Conservation (phyloP, 1,284 basidiomycete species). For the Afroboletus lepidellus region DNA sequence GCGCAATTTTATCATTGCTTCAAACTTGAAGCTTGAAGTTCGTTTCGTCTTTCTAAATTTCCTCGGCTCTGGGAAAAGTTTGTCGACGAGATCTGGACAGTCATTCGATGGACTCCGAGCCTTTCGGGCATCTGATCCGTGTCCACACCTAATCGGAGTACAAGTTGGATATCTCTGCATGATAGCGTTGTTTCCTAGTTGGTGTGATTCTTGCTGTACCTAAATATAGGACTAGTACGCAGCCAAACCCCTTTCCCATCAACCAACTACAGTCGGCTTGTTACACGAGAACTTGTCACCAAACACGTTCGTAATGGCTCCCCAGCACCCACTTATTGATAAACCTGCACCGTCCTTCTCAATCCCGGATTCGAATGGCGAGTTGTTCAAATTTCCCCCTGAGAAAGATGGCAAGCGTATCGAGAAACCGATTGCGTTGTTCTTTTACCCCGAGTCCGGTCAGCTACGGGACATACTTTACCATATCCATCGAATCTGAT, state of each 20-base stretch:
- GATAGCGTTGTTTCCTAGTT: neutral
- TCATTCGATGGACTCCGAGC: neutral
- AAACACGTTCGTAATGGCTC: conserved; percentile 33
- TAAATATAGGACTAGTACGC: conserved; percentile 8
- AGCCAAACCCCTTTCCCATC: neutral
- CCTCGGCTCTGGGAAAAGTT: neutral
- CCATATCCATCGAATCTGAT: conserved; percentile 6
- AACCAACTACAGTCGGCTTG: neutral
- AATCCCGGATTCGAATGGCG: conserved; percentile 48
- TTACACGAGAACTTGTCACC: neutral
- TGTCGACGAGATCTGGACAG: neutral
- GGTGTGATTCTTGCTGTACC: conserved; percentile 7
- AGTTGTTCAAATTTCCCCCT: conserved; percentile 49
- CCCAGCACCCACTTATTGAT: conserved; percentile 40
- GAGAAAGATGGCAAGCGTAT: conserved; percentile 42
- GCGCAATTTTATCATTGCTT: too few species aligned
- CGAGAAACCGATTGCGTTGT: conserved; percentile 58
- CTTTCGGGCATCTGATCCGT: neutral
- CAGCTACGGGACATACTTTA: neutral
- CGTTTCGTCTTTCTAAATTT: too few species aligned
- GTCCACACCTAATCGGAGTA: conserved; percentile 6
- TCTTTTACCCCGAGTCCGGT: conserved; percentile 74
- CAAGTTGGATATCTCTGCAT: neutral
- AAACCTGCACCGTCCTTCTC: conserved; percentile 52
- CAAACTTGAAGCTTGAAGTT: too few species aligned